A percentile compares a stretch with the other conserved stretches of the same genome.
Evolutionary conservation across 495 filamentous ascomycete species (phyloP).

Genomic region (Sphaerosporella brunnea): DNA sequence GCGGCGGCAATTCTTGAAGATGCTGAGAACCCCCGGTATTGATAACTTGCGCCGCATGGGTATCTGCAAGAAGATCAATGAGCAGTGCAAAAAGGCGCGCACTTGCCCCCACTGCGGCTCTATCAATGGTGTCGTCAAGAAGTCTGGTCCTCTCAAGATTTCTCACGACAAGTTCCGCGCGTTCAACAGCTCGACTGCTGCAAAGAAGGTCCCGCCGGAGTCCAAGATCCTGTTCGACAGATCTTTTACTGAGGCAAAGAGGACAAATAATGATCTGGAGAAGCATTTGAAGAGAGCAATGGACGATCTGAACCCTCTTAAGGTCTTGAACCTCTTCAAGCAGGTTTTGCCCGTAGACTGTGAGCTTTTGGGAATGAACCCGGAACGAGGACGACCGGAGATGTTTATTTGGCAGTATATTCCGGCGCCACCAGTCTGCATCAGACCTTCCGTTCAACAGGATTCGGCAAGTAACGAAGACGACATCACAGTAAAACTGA

Average conservation of each 20-base stretch:
- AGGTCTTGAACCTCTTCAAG: constrained; percentile 78
- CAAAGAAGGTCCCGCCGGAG: constrained; percentile 59
- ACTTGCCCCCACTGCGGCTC: constrained; percentile 56
- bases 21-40: constrained; percentile 61
- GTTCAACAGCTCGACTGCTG: constrained; percentile 69
- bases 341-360: constrained; percentile 70
- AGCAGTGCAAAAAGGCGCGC: constrained; percentile 70
- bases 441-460: constrained; percentile 81
- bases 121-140: constrained; percentile 77
- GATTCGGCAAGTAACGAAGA: constrained; percentile 87
- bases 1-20: constrained; percentile 50
- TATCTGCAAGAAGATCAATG: constrained; percentile 71
- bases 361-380: constrained; percentile 75
- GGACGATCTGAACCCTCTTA: constrained; percentile 82
- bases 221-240: constrained; percentile 68
- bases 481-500: constrained; percentile 83
- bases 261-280: constrained; percentile 61
- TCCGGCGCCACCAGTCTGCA: constrained; percentile 80
- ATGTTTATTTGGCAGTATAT: constrained; percentile 98
- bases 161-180: constrained; percentile 81
- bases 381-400: constrained; percentile 72
- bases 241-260: constrained; percentile 61
- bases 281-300: constrained; percentile 76
- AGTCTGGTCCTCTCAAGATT: constrained; percentile 71
- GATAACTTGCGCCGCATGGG: constrained; percentile 65